Evolutionary conservation across 495 filamentous ascomycete genomes (phyloP).

Genomic region (Acidiella bohemica): DNA sequence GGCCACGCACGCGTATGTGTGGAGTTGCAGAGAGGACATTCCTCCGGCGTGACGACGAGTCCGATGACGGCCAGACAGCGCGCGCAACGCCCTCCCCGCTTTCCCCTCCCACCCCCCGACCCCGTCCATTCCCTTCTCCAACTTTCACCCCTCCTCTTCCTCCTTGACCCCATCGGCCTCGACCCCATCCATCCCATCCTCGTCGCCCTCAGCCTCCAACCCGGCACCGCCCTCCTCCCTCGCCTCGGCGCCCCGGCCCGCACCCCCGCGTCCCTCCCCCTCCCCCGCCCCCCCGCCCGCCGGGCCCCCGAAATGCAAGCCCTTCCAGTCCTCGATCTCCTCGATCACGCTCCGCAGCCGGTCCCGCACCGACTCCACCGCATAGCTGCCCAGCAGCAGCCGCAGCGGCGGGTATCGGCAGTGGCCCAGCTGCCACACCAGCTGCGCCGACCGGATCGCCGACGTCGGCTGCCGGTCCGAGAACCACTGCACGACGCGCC

Average conservation of each 20-base stretch:
- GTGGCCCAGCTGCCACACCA: constrained; percentile 92
- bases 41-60: too few species aligned
- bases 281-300: constrained; percentile 17
- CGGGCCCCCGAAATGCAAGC: constrained; percentile 30
- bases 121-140: too few species aligned
- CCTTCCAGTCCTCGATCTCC: constrained; percentile 45
- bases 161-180: constrained; percentile 1
- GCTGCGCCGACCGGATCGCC: constrained; percentile 83
- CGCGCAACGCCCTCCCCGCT: too few species aligned
- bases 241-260: constrained; percentile 2
- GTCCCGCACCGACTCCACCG: constrained; percentile 89
- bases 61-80: too few species aligned
- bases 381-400: constrained; percentile 77
- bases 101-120: too few species aligned
- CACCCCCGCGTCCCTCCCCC: constrained; percentile 2
- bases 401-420: constrained; percentile 80
- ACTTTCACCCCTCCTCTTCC: constrained; percentile 16
- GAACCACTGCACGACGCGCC: constrained; percentile 90
- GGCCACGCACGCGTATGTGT: not conserved
- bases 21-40: not conserved
- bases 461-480: constrained; percentile 83
- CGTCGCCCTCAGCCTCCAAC: constrained; percentile 1
- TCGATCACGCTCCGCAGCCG: constrained; percentile 79
- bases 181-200: not conserved
- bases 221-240: constrained; percentile 1